Evolutionary conservation across 2,329 filamentous ascomycete genomes (phyloP).

Genomic region (Monosporascus ibericus): DNA sequence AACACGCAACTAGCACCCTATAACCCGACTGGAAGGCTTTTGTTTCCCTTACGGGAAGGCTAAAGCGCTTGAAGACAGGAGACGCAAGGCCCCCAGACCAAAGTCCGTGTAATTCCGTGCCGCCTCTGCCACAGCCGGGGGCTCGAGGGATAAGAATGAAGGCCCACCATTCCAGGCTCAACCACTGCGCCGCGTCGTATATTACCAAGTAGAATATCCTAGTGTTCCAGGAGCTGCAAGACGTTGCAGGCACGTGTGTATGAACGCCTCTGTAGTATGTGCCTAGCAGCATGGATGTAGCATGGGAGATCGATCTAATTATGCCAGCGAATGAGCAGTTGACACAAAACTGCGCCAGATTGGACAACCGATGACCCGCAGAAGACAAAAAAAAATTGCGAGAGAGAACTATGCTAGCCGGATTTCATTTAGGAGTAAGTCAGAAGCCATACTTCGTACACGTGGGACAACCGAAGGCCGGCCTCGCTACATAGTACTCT

Average conservation of each 20-base stretch:
- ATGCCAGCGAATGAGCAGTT: slow-evolving; percentile 23
- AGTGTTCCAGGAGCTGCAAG: slow-evolving; percentile 7
- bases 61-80: slow-evolving; percentile 4
- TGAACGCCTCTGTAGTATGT: slow-evolving; percentile 10
- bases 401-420: neutral
- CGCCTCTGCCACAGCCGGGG: neutral
- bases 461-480: neutral
- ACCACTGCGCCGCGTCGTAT: slow-evolving; percentile 9
- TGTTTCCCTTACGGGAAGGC: slow-evolving; percentile 10
- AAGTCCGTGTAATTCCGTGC: slow-evolving; percentile 12
- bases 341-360: slow-evolving; percentile 24
- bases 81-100: slow-evolving; percentile 19
- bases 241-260: slow-evolving; percentile 22
- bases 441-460: neutral
- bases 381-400: slow-evolving; percentile 13
- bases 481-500: neutral
- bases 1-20: slow-evolving; percentile 1
- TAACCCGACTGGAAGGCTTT: neutral
- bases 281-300: slow-evolving; percentile 20
- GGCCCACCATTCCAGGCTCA: slow-evolving; percentile 12
- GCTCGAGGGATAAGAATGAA: neutral
- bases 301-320: slow-evolving; percentile 22
- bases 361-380: slow-evolving; percentile 23
- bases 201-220: slow-evolving; percentile 6
- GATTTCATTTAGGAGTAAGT: neutral